Base-by-base conservation (phyloP, 306 rosid genomes). In the Urtica urens region DNA sequence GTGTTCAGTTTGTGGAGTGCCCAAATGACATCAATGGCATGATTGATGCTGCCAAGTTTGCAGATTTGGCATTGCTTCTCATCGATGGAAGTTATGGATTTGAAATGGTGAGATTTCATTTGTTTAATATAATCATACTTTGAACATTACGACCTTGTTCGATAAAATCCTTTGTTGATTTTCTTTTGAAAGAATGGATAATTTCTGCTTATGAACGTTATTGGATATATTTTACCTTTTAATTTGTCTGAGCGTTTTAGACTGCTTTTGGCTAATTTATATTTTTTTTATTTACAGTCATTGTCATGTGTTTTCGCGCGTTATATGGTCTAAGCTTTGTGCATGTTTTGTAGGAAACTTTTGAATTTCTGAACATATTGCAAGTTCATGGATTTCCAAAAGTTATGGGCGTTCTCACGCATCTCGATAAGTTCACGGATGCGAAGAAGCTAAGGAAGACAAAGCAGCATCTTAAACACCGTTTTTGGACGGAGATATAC, bases 321-420 rank as follows among this genome's bases (percentile, higher is more conserved):
- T n/a, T n/a, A n/a, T n/a, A n/a, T n/a, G n/a, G n/a, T n/a, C n/a
- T n/a, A n/a, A n/a, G n/a, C n/a, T n/a, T n/a, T n/a, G n/a, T n/a
- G n/a, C n/a, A n/a, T n/a, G n/a, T n/a, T 54, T 46, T 68, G 46
- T 75, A 87, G 96, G 97, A 90, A 63, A 90, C 97, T 13, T 84
- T 90, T 79, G 97, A 90, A 63, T 90, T 90, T 67, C 95, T 90
- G 45, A 84, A 90, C 44, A 75, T 90, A 46, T 74, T 90, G 71
- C 95, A 84, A 77, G 79, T 71, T 53, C 97, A 90, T 57, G 95
- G 97, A 30, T 79, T 90, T 58, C 95, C 97, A 4, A 81, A 77
- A 72, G 84, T 90, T 64, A 90, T 90, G 93, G 95, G 97, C 42
- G 95, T 90, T 72, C 95, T 90, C 46, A 84, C 97, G 28, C 95